Conservation (phyloP, 148 eudicot species). For the Chenopodium album region DNA sequence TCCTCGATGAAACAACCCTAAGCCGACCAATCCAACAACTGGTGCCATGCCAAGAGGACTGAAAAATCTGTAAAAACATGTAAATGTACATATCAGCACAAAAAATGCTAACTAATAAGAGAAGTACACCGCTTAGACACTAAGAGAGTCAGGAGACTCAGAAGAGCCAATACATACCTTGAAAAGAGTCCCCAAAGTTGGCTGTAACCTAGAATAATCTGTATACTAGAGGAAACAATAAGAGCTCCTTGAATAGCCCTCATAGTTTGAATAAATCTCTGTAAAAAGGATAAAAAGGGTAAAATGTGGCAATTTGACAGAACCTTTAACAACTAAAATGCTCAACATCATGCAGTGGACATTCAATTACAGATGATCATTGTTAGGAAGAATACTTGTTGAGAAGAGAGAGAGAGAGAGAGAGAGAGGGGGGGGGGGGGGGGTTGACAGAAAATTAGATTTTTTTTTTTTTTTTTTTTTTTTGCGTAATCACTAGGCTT, state of each 20-base stretch:
- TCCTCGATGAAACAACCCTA: constrained; percentile 90
- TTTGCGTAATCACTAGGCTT: background rate
- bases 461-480: no score
- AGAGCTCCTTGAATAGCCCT: constrained; percentile 98
- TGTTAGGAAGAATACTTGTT: no score
- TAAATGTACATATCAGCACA: constrained; percentile 2
- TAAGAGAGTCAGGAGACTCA: background rate
- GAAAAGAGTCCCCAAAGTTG: constrained; percentile 99
- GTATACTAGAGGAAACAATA: constrained; percentile 90
- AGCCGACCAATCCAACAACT: constrained; percentile 95
- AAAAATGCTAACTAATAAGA: constrained; percentile 4
- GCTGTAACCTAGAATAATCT: constrained; percentile 90
- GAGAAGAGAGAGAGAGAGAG: no score
- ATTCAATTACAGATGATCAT: background rate
- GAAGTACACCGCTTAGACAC: background rate
- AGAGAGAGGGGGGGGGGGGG: no score
- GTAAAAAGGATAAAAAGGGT: constrained; percentile 20
- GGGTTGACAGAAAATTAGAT: no score
- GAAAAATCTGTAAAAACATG: constrained; percentile 63
- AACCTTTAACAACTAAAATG: background rate
- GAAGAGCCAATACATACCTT: constrained; percentile 46
- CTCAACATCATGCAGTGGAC: background rate
- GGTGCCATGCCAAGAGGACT: constrained; percentile 99
- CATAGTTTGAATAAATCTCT: constrained; percentile 97
- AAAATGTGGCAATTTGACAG: constrained; percentile 9